phyloP scores from a whole-genome alignment of 2,329 filamentous ascomycete genomes.

The Fusarium euwallaceae region DNA sequence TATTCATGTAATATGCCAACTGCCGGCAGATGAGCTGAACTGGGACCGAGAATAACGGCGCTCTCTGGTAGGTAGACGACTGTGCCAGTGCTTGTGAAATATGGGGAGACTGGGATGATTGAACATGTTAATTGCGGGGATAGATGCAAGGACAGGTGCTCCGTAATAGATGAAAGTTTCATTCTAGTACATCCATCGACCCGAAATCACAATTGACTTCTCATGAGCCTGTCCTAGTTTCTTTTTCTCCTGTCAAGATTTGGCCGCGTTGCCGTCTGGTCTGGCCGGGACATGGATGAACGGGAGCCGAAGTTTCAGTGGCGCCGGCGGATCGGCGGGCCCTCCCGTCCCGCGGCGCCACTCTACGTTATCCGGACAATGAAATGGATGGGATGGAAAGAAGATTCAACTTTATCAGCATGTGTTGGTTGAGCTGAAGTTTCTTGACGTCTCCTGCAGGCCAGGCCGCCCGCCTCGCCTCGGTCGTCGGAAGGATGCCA shows the following conservation, averaged over 20 bases:
- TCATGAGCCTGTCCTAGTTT: constrained; percentile 1
- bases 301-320: constrained; percentile 27
- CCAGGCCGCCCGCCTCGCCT: neutral
- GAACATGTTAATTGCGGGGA: neutral
- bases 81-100: neutral
- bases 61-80: neutral
- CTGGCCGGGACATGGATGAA: constrained; percentile 8
- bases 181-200: neutral
- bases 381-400: neutral
- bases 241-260: neutral
- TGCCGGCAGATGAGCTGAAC: neutral
- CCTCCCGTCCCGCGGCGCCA: constrained; percentile 42
- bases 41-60: neutral
- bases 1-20: neutral
- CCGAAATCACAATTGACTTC: neutral
- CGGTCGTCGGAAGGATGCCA: neutral
- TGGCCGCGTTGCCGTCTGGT: constrained; percentile 11
- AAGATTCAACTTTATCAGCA: constrained; percentile 15
- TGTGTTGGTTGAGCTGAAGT: neutral
- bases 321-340: constrained; percentile 14
- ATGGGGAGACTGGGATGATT: neutral
- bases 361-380: constrained; percentile 11
- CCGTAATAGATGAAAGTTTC: neutral
- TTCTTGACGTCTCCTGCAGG: neutral
- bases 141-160: neutral